phyloP scores from a whole-genome alignment of 2,329 filamentous ascomycete genomes.

The Arthrinium phaeospermum region DNA sequence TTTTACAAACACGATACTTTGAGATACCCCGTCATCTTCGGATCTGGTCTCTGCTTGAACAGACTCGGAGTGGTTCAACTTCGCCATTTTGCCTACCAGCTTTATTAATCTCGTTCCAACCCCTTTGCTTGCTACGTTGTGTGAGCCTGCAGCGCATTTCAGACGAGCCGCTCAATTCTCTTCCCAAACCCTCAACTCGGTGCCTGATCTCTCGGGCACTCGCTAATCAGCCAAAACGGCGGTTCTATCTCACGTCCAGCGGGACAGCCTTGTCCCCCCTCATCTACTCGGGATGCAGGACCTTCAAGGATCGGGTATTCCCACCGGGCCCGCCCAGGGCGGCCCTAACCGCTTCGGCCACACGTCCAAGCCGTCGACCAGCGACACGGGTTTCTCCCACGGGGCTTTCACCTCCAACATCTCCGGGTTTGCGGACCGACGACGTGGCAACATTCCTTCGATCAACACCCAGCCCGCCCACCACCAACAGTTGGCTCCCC shows the following conservation, averaged over 20 bases:
- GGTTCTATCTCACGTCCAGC: constrained; percentile 75
- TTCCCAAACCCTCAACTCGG: constrained; percentile 33
- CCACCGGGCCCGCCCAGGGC: constrained; percentile 61
- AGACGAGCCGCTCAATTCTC: constrained; percentile 18
- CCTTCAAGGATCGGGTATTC: constrained; percentile 64
- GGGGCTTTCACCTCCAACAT: constrained; percentile 90
- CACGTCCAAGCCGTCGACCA: constrained; percentile 80
- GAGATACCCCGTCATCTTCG: constrained; percentile 18
- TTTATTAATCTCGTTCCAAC: constrained; percentile 17
- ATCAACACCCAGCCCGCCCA: constrained; percentile 81
- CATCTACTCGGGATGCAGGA: constrained; percentile 93
- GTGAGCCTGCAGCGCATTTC: constrained; percentile 16
- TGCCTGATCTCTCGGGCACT: constrained; percentile 56
- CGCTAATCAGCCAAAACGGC: constrained; percentile 76
- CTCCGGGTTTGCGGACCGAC: constrained; percentile 83
- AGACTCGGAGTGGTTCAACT: constrained; percentile 20
- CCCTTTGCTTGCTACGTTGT: constrained; percentile 19
- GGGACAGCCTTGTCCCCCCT: constrained; percentile 87
- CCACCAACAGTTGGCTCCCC: constrained; percentile 47
- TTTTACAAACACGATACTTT: constrained; percentile 17
- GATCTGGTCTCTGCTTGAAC: constrained; percentile 20
- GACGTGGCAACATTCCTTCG: constrained; percentile 83
- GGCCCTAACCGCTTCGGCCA: constrained; percentile 70
- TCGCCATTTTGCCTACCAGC: constrained; percentile 18
- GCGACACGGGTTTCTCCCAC: constrained; percentile 90